Base-by-base conservation (phyloP, 192 early-diverging fungal genomes). In the Backusella westeae region DNA sequence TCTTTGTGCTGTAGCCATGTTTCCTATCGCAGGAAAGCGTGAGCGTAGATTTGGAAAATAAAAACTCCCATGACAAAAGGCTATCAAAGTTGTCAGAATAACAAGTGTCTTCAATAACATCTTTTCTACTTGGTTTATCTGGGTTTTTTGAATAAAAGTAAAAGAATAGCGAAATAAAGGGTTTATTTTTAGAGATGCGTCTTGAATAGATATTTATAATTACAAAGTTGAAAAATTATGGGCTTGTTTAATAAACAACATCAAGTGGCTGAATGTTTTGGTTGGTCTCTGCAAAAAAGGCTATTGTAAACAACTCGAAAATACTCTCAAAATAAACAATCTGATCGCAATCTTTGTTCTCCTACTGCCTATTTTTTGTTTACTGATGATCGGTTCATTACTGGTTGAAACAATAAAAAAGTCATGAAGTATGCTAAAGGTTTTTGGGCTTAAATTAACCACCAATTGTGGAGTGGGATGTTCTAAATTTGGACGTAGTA, bases 1-100 rank as follows among this genome's bases (percentile, higher is more conserved):
- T 26, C 12, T 38, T 41, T 71, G 46, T 26, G 65, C 56, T 23
- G 73, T 66, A 21, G 65, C 73, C 73, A 74, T 74, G 34, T 38
- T 39, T 32, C 41, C 73, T 26, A 63, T 26, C 26, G 26, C 4
- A 26, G 56, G 56, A 63, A 63, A 29, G 56, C 10, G 23, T 14
- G 3, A 14, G 4, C 12, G 23, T 29, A 26, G 8, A 63, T 29
- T 7, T 63, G 56, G 56, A 29, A 63, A 29, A n/a, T 63, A 63
- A 63, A 63, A 63, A 26, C 10, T 14, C 12, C 23, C 56, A 26
- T 63, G 56, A 63, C 56, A 63, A 63, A 4, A 26, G 21, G n/a
- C 10, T 63, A 63, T 26, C 23, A 63, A 63, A 2, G 21, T 63
- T 10, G 23, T 4, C 9, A 63, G 21, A 56, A 23, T 56, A 56